phyloP scores from a whole-genome alignment of 345 rosid species.

The Toxicodendron radicans region DNA sequence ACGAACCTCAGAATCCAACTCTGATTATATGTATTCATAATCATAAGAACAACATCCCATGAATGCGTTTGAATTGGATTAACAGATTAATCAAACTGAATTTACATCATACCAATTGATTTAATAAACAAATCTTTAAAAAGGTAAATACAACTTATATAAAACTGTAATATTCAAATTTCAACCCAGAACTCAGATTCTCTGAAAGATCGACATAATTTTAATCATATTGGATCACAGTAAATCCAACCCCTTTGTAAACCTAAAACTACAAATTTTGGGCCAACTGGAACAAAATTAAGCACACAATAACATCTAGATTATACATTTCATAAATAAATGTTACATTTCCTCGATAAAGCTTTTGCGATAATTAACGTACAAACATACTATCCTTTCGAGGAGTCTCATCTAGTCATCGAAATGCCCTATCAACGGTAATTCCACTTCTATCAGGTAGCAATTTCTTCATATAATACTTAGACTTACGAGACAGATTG shows the following conservation, averaged over 20 bases:
- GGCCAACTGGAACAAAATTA: too few species aligned
- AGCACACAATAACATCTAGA: not conserved
- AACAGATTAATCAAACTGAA: too few species aligned
- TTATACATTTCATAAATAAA: not conserved
- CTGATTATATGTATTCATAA: too few species aligned
- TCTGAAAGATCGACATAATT: too few species aligned
- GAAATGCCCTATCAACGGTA: slow-evolving; percentile 31
- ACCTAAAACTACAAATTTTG: not conserved
- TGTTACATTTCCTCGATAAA: not conserved
- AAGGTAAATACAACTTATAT: too few species aligned
- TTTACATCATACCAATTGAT: too few species aligned
- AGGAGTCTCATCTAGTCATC: slow-evolving; percentile 13
- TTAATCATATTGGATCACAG: not conserved
- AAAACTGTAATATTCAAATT: too few species aligned
- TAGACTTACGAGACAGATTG: slow-evolving; percentile 74
- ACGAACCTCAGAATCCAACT: too few species aligned
- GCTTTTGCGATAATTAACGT: not conserved
- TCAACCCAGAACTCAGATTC: too few species aligned
- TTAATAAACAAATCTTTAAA: too few species aligned
- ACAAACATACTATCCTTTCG: not conserved
- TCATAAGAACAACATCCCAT: too few species aligned
- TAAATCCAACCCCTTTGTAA: not conserved
- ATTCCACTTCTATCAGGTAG: slow-evolving; percentile 81
- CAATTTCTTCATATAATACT: slow-evolving; percentile 81
- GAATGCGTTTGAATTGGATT: too few species aligned